Evolutionary conservation across 257 asterid genomes (phyloP).

Genomic region (Primulina tabacum): DNA sequence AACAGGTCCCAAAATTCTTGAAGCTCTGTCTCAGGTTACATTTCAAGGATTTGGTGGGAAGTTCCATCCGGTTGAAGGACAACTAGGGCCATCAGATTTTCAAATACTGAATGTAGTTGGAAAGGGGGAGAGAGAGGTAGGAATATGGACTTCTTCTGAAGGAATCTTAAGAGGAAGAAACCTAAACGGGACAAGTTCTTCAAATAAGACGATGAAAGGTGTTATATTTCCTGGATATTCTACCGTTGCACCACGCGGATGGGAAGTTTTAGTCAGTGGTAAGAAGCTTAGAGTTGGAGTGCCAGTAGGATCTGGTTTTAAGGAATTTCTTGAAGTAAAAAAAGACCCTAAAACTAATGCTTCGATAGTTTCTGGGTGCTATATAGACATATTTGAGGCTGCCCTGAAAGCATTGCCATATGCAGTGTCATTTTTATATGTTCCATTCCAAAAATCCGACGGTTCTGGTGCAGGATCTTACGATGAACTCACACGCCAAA

Average conservation of each 20-base stretch:
- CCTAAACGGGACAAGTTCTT: conserved; percentile 1
- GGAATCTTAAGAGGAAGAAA: conserved; percentile 23
- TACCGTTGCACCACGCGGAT: conserved; percentile 30
- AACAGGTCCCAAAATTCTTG: conserved; percentile 22
- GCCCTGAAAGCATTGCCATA: conserved; percentile 6
- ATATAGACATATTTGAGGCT: conserved; percentile 20
- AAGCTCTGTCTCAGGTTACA: conserved; percentile 17
- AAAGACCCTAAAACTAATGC: conserved; percentile 21
- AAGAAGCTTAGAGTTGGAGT: conserved; percentile 32
- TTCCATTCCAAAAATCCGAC: neutral
- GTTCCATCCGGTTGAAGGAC: conserved; percentile 22
- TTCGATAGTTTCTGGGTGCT: conserved; percentile 2
- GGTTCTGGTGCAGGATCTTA: conserved; percentile 1
- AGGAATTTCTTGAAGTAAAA: conserved; percentile 26
- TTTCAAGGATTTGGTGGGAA: conserved; percentile 33
- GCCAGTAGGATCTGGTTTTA: conserved; percentile 25
- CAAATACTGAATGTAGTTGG: conserved; percentile 30
- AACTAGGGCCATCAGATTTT: conserved; percentile 25
- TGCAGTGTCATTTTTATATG: too few species aligned
- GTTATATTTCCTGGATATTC: conserved; percentile 43
- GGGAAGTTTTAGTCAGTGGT: conserved; percentile 34
- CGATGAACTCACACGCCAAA: conserved; percentile 3
- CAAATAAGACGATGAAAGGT: conserved; percentile 5
- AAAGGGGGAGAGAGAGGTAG: conserved; percentile 22
- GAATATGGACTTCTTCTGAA: conserved; percentile 26